Evolutionary conservation across 2,329 filamentous ascomycete species (phyloP), one percentile per base, ranked within the genome.

Genomic region (Pseudonectria foliicola): DNA sequence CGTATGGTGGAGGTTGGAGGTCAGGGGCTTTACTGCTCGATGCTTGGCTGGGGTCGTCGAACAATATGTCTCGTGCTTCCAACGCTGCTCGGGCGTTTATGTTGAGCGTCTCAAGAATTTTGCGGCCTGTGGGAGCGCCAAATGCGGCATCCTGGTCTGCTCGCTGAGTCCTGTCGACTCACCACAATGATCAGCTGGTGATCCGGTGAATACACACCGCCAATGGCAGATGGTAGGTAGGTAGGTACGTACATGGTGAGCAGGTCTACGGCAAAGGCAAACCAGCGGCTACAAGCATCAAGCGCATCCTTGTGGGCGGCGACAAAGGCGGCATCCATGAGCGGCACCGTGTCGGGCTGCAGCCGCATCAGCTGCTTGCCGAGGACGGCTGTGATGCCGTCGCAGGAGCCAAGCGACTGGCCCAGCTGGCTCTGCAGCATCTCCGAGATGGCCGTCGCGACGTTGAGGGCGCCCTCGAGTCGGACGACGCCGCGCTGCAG

Each of bases 301-400:
- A 59, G 34, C 3, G 48, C 40, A 18, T 51, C 39, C 18, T 45
- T 41, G 8, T 58, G 50, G 12, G 44, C 46, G 7, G 33, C 21
- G 16, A 61, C 24, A 39, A 54, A 53, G 7, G 45, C 45, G 15
- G 40, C 37, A 34, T 59, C 50, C 14, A 59, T 11, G 10, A 39
- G 32, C 1, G 31, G 30, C 15, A 53, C 37, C 13, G 45, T 55
- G 13, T 50, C 44, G 0, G 46, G 35, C 23, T 54, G 50, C 32
- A 63, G 37, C 4, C 57, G 48, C 50, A 56, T 52, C 1, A 58
- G 33, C 47, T 63, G 59, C 41, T 62, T 62, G 27, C 54, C 53
- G 25, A 62, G 31, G 12, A 46, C 45, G 2, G 54, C 57, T 13
- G 46, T 42, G 4, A 49, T 42, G 4, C 38, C 44, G 38, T 60